Evolutionary conservation across 768 basidiomycete species (phyloP).

Genomic region (Mycena polygramma): DNA sequence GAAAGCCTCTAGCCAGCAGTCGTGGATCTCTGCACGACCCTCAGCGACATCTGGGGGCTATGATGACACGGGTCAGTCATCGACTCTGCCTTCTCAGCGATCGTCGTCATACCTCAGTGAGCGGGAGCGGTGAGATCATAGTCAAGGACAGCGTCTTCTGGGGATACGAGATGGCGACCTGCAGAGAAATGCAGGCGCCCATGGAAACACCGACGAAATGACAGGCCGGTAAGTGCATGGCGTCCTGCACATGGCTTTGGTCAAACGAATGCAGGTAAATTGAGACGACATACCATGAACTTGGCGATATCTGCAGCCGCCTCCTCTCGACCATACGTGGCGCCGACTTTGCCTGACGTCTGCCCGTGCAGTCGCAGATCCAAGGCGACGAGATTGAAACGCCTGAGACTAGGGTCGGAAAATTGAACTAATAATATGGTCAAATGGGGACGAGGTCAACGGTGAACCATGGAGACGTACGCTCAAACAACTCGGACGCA

Average conservation of each 20-base stretch:
- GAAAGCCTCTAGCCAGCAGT: constrained; percentile 41
- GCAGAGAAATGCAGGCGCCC: constrained; percentile 49
- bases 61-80: not conserved
- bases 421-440: constrained; percentile 47
- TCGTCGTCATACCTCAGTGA: constrained; percentile 45
- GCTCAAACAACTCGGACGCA: constrained; percentile 50
- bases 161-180: constrained; percentile 49
- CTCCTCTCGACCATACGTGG: constrained; percentile 46
- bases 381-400: constrained; percentile 54
- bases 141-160: constrained; percentile 49
- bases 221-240: constrained; percentile 48
- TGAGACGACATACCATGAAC: constrained; percentile 46
- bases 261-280: not conserved
- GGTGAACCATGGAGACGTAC: constrained; percentile 41
- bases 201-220: constrained; percentile 55
- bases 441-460: not conserved
- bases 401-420: constrained; percentile 48
- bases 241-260: constrained; percentile 40
- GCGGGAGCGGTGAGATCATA: constrained; percentile 52
- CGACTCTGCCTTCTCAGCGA: not conserved
- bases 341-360: constrained; percentile 45
- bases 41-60: constrained; percentile 46
- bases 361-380: constrained; percentile 52
- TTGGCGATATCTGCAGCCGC: constrained; percentile 48
- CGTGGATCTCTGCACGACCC: constrained; percentile 14